Conservation (phyloP, 1,284 basidiomycete genomes). For the Moesziomyces globuligerus region DNA sequence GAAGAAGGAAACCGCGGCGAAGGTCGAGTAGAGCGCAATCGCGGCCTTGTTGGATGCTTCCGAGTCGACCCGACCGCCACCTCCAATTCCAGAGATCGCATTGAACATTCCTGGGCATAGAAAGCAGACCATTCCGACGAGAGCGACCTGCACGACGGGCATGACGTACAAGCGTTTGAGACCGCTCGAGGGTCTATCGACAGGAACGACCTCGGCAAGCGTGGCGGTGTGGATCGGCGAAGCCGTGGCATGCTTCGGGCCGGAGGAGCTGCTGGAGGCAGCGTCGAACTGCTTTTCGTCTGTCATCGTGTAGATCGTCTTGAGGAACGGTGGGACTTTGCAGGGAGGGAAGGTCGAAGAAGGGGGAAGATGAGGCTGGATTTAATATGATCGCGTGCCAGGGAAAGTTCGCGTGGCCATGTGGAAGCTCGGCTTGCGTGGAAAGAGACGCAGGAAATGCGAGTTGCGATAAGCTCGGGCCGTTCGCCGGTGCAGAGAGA, state of each 20-base stretch:
- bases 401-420: neutral
- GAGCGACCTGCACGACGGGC: conserved; percentile 30
- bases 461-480: too few species aligned
- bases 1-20: conserved; percentile 68
- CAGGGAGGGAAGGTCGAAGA: neutral
- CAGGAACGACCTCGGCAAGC: conserved; percentile 8
- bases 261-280: conserved; percentile 32
- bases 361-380: too few species aligned
- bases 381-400: neutral
- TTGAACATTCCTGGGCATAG: conserved; percentile 72
- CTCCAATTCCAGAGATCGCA: conserved; percentile 71
- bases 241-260: conserved; percentile 7
- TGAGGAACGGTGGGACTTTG: neutral
- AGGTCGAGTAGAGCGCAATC: conserved; percentile 60
- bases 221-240: conserved; percentile 22
- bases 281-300: conserved; percentile 33
- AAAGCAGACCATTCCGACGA: conserved; percentile 65
- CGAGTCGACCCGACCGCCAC: conserved; percentile 67
- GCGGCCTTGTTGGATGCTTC: conserved; percentile 39
- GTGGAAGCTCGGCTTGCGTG: too few species aligned
- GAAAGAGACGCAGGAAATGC: too few species aligned
- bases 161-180: conserved; percentile 23
- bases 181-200: conserved; percentile 27
- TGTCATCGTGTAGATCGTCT: conserved; percentile 15
- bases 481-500: too few species aligned